A percentile compares a stretch with the other conserved stretches of the same genome.
These are phyloP conservation scores for Tolypocladium tundrense DNA, from an alignment of 2,329 filamentous ascomycete species.

Conservation along the genomic window DNA sequence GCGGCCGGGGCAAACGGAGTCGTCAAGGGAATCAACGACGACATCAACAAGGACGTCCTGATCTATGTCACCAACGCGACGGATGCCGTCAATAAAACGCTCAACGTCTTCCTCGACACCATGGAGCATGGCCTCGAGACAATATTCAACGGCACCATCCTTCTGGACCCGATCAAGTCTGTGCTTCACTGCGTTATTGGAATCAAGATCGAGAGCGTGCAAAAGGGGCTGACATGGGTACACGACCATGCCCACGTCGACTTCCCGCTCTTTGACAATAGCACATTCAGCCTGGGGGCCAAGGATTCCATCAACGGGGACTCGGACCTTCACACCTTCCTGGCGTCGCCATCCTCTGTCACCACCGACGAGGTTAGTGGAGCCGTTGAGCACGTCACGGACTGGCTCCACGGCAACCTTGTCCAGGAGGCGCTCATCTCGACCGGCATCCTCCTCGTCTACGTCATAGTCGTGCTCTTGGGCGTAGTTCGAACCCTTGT, in stretches of 20 bases:
- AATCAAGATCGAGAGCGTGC: slow-evolving; percentile 73
- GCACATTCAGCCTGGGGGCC: slow-evolving; percentile 78
- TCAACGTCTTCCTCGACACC: slow-evolving; percentile 70
- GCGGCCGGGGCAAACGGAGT: slow-evolving; percentile 64
- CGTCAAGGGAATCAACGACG: slow-evolving; percentile 57
- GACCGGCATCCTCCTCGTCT: slow-evolving; percentile 61
- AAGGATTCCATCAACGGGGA: slow-evolving; percentile 48
- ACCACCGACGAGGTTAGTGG: slow-evolving; percentile 74
- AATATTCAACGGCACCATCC: slow-evolving; percentile 73
- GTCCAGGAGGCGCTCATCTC: slow-evolving; percentile 74
- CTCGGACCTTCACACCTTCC: slow-evolving; percentile 55
- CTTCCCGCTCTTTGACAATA: slow-evolving; percentile 66
- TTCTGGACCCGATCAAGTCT: slow-evolving; percentile 67
- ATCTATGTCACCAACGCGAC: slow-evolving; percentile 83
- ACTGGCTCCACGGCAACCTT: slow-evolving; percentile 57
- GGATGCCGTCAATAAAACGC: slow-evolving; percentile 69
- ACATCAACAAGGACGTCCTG: slow-evolving; percentile 78
- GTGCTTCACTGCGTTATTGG: slow-evolving; percentile 81
- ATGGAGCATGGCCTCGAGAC: slow-evolving; percentile 64
- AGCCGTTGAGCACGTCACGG: slow-evolving; percentile 60
- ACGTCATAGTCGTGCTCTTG: slow-evolving; percentile 65
- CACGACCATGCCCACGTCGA: slow-evolving; percentile 74
- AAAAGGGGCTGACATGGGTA: slow-evolving; percentile 90
- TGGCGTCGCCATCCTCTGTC: slow-evolving; percentile 63
- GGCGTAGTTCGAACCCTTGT: slow-evolving; percentile 59